Conservation (phyloP, 208 protist species). For the Trypanosoma scelopori region DNA sequence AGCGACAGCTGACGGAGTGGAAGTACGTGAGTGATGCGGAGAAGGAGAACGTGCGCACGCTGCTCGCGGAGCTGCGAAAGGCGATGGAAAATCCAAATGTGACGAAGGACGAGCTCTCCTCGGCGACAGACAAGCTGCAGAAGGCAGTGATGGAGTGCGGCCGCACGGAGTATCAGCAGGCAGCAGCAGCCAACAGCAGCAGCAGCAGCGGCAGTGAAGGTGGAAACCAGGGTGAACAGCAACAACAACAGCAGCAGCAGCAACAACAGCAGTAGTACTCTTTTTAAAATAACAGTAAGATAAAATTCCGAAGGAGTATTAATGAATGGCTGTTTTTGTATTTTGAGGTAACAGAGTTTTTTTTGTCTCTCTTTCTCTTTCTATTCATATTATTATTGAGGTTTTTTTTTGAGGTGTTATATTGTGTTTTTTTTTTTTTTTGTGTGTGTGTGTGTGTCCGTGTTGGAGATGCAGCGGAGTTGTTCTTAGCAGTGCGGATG, state of each 20-base stretch:
- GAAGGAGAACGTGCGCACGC: conserved; percentile 67
- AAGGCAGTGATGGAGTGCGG: conserved; percentile 83
- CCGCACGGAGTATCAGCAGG: conserved; percentile 78
- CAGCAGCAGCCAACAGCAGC: conserved; percentile 51
- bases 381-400: too few relatives aligned
- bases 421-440: conserved; percentile 21
- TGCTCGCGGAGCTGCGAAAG: conserved; percentile 57
- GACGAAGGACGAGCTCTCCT: conserved; percentile 59
- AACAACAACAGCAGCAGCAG: conserved; percentile 24
- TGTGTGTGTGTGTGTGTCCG: too few relatives aligned
- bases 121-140: conserved; percentile 69
- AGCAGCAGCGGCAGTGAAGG: conserved; percentile 19
- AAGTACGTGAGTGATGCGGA: conserved; percentile 79
- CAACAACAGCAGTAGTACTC: conserved; percentile 21
- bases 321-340: too few relatives aligned
- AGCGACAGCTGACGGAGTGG: conserved; percentile 81
- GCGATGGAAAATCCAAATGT: conserved; percentile 70
- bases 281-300: conserved; percentile 11
- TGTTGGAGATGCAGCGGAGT: too few relatives aligned
- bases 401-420: conserved; percentile 13
- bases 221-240: conserved; percentile 25
- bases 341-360: too few relatives aligned
- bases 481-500: too few relatives aligned
- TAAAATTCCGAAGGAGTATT: conserved; percentile 10
- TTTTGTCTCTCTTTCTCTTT: too few relatives aligned